Conservation (phyloP, 2,329 filamentous ascomycete genomes). For the Westerdykella aurantiaca region DNA sequence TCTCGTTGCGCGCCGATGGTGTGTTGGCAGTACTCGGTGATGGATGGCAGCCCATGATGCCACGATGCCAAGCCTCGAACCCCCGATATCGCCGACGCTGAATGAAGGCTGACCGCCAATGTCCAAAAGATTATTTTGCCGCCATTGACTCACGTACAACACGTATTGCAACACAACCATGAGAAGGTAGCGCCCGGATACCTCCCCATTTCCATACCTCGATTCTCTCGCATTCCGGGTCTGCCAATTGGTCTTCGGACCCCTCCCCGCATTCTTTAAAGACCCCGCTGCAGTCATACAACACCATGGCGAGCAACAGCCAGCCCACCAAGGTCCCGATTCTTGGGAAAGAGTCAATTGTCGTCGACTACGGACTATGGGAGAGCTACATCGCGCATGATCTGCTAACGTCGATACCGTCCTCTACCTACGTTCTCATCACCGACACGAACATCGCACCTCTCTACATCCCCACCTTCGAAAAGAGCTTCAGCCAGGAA, state of each 20-base stretch:
- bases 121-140: slow-evolving; percentile 6
- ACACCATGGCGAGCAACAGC: slow-evolving; percentile 26
- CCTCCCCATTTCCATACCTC: neutral
- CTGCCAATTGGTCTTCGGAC: slow-evolving; percentile 2
- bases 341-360: slow-evolving; percentile 80
- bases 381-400: slow-evolving; percentile 73
- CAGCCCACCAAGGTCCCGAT: slow-evolving; percentile 65
- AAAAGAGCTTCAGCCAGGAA: slow-evolving; percentile 55
- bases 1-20: too few relatives aligned
- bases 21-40: neutral
- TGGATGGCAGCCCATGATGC: too few relatives aligned
- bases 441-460: slow-evolving; percentile 89
- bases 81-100: neutral
- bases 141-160: slow-evolving; percentile 5
- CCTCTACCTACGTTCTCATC: slow-evolving; percentile 91
- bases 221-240: neutral
- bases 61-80: neutral
- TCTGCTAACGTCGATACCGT: slow-evolving; percentile 67
- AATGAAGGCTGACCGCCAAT: neutral
- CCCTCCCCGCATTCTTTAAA: neutral
- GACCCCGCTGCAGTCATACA: neutral
- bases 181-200: neutral
- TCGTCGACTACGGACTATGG: slow-evolving; percentile 90
- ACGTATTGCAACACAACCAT: neutral
- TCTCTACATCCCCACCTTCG: slow-evolving; percentile 74